These are phyloP conservation scores for Penicillium sp. DNA, from an alignment of 2,329 filamentous ascomycete species.

Conservation along the genomic window DNA sequence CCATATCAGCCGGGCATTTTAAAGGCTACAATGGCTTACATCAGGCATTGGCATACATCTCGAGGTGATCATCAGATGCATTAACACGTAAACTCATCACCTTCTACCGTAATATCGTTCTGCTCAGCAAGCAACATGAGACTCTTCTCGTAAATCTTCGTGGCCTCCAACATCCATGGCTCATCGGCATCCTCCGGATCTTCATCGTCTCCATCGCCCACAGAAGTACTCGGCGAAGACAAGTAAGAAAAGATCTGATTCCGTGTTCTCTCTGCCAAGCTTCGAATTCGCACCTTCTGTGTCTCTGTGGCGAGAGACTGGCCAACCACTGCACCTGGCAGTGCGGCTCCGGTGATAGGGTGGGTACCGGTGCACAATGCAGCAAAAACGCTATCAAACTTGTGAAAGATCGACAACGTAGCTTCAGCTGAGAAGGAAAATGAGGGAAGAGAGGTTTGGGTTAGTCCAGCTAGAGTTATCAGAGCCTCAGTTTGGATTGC, in stretches of 20 bases:
- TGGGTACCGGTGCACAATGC: conserved; percentile 71
- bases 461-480: conserved; percentile 72
- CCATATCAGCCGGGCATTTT: background rate
- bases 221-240: conserved; percentile 24
- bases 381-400: conserved; percentile 81
- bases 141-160: conserved; percentile 76
- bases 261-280: conserved; percentile 75
- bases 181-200: conserved; percentile 48
- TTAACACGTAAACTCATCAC: conserved; percentile 25
- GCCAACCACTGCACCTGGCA: conserved; percentile 71
- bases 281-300: conserved; percentile 85
- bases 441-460: conserved; percentile 69
- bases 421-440: conserved; percentile 69
- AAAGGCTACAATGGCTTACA: background rate
- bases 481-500: conserved; percentile 81
- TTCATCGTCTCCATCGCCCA: conserved; percentile 41
- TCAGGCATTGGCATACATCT: background rate
- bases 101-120: conserved; percentile 7
- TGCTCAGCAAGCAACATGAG: conserved; percentile 70
- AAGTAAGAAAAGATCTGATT: conserved; percentile 13
- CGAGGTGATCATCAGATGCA: background rate
- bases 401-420: conserved; percentile 71
- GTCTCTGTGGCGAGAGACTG: conserved; percentile 63
- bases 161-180: conserved; percentile 67
- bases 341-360: conserved; percentile 60